phyloP scores from a whole-genome alignment of 2,329 filamentous ascomycete genomes.

The Didymella keratinophila region DNA sequence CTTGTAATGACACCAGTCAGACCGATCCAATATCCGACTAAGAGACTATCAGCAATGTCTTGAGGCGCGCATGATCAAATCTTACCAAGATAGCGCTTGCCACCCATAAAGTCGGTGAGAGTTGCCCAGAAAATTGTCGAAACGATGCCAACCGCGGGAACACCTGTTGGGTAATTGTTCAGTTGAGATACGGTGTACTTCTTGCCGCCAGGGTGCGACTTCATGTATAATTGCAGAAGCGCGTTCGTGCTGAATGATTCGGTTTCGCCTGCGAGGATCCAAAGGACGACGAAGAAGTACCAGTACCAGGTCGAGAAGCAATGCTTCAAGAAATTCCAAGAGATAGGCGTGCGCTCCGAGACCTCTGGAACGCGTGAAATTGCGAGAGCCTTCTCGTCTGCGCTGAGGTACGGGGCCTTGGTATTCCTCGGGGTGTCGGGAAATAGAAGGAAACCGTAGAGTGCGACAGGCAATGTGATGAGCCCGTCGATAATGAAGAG shows the following conservation, averaged over 20 bases:
- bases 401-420: constrained; percentile 53
- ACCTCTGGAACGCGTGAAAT: constrained; percentile 56
- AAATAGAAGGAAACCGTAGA: constrained; percentile 62
- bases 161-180: constrained; percentile 63
- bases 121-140: constrained; percentile 74
- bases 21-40: constrained; percentile 64
- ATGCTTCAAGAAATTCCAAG: constrained; percentile 60
- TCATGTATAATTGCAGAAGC: constrained; percentile 62
- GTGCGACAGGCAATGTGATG: constrained; percentile 64
- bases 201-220: constrained; percentile 52
- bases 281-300: constrained; percentile 72
- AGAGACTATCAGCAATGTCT: constrained; percentile 9
- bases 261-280: constrained; percentile 75
- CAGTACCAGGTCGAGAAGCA: constrained; percentile 69
- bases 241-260: constrained; percentile 74
- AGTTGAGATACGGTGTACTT: constrained; percentile 59
- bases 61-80: not conserved
- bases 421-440: constrained; percentile 56
- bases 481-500: constrained; percentile 58
- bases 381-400: constrained; percentile 54
- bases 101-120: constrained; percentile 69
- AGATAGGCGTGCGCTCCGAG: constrained; percentile 56
- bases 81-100: constrained; percentile 66
- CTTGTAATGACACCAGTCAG: constrained; percentile 70
- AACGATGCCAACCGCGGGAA: constrained; percentile 61